phyloP scores from a whole-genome alignment of 768 basidiomycete genomes.

The Calocybe cyanea region DNA sequence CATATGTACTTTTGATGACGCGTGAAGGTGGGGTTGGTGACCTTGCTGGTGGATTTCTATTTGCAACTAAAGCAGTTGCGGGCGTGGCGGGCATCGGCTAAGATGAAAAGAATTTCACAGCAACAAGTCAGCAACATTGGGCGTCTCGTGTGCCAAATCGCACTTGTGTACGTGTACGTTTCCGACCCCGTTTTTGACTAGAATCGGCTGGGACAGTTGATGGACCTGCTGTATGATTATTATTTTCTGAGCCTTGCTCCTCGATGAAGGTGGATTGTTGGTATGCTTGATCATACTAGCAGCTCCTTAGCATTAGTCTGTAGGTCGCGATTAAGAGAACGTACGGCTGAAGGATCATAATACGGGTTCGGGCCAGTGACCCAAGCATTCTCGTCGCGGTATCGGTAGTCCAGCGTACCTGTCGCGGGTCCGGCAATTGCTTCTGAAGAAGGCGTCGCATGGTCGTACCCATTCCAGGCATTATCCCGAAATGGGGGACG shows the following conservation, averaged over 20 bases:
- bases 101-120: not conserved
- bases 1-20: slow-evolving; percentile 86
- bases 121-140: slow-evolving; percentile 2
- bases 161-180: slow-evolving; percentile 59
- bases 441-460: slow-evolving; percentile 36
- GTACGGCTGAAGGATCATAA: slow-evolving; percentile 50
- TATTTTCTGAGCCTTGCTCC: slow-evolving; percentile 38
- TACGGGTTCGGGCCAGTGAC: slow-evolving; percentile 44
- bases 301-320: not conserved
- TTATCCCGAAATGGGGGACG: slow-evolving; percentile 45
- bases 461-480: slow-evolving; percentile 59
- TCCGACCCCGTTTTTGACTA: slow-evolving; percentile 61
- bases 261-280: slow-evolving; percentile 53
- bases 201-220: slow-evolving; percentile 26
- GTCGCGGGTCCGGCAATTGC: slow-evolving; percentile 43
- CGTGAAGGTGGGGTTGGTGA: slow-evolving; percentile 83
- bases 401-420: slow-evolving; percentile 54
- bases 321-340: slow-evolving; percentile 16
- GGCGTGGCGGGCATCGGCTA: slow-evolving; percentile 64
- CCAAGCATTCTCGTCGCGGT: slow-evolving; percentile 60
- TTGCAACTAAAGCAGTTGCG: slow-evolving; percentile 62
- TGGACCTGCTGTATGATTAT: slow-evolving; percentile 32
- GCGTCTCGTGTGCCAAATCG: no score
- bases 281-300: slow-evolving; percentile 54
- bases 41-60: slow-evolving; percentile 64